Evolutionary conservation across 2,329 filamentous ascomycete species (phyloP).

Genomic region (Botryotinia narcissicola): DNA sequence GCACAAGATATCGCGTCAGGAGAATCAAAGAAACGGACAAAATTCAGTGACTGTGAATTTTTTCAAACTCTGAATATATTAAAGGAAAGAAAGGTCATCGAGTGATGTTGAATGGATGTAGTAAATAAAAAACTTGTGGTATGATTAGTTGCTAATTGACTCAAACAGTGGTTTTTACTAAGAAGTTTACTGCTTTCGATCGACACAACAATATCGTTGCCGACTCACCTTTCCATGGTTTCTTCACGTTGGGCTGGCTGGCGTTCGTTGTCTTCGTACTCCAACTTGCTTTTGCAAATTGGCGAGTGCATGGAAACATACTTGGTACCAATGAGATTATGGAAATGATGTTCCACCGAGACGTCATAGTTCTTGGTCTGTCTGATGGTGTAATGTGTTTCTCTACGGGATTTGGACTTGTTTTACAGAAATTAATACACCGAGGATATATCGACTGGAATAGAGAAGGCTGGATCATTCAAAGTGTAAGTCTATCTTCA

Average conservation of each 20-base stretch:
- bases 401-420: slow-evolving; percentile 61
- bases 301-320: slow-evolving; percentile 63
- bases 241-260: slow-evolving; percentile 79
- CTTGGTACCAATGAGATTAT: slow-evolving; percentile 72
- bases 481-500: slow-evolving; percentile 51
- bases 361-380: slow-evolving; percentile 53
- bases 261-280: slow-evolving; percentile 64
- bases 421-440: slow-evolving; percentile 61
- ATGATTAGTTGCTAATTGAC: neutral
- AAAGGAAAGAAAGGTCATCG: neutral
- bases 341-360: slow-evolving; percentile 61
- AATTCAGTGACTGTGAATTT: slow-evolving; percentile 44
- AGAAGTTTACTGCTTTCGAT: slow-evolving; percentile 72
- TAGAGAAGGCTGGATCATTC: slow-evolving; percentile 67
- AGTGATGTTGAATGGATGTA: neutral
- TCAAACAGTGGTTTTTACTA: slow-evolving; percentile 62
- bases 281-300: slow-evolving; percentile 67
- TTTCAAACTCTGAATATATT: neutral
- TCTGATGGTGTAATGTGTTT: slow-evolving; percentile 70
- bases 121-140: neutral
- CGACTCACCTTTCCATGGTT: slow-evolving; percentile 72
- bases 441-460: slow-evolving; percentile 66
- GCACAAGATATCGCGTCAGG: slow-evolving; percentile 30
- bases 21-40: slow-evolving; percentile 32
- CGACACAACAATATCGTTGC: slow-evolving; percentile 63